These are phyloP conservation scores for Hibiscus trionum DNA, from an alignment of 345 rosid genomes.

Conservation along the genomic window DNA sequence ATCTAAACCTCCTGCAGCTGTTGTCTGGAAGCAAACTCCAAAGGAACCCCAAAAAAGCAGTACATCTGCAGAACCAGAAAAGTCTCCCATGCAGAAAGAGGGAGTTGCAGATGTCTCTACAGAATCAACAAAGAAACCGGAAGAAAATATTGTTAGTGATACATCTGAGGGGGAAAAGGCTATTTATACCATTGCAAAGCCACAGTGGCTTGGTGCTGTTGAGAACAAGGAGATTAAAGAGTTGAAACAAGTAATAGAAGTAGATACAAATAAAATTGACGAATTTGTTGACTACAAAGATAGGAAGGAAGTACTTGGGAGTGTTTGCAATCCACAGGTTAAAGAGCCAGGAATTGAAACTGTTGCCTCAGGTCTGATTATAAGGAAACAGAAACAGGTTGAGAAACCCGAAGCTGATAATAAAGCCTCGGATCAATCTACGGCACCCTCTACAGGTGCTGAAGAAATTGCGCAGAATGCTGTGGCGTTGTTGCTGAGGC, in stretches of 20 bases:
- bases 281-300: slow-evolving; percentile 84
- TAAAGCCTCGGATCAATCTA: slow-evolving; percentile 22
- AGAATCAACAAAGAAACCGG: slow-evolving; percentile 26
- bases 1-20: slow-evolving; percentile 30
- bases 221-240: slow-evolving; percentile 36
- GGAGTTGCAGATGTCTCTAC: slow-evolving; percentile 20
- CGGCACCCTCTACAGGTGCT: slow-evolving; percentile 34
- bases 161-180: slow-evolving; percentile 30
- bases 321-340: slow-evolving; percentile 11
- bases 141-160: slow-evolving; percentile 29
- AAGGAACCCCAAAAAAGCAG: slow-evolving; percentile 27
- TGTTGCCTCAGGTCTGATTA: slow-evolving; percentile 62
- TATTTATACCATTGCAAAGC: slow-evolving; percentile 50
- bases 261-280: slow-evolving; percentile 34
- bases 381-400: slow-evolving; percentile 64
- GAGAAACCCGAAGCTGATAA: slow-evolving; percentile 30
- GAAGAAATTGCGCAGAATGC: slow-evolving; percentile 69
- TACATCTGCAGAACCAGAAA: slow-evolving; percentile 25
- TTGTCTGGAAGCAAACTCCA: slow-evolving; percentile 23
- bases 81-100: slow-evolving; percentile 22
- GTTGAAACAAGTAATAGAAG: slow-evolving; percentile 28
- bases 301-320: slow-evolving; percentile 45
- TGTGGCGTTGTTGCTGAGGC: slow-evolving; percentile 78
- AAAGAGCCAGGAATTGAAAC: slow-evolving; percentile 35
- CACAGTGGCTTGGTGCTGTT: slow-evolving; percentile 95